phyloP scores from a whole-genome alignment of 2,329 filamentous ascomycete genomes.

The Xylariaceae sp. region DNA sequence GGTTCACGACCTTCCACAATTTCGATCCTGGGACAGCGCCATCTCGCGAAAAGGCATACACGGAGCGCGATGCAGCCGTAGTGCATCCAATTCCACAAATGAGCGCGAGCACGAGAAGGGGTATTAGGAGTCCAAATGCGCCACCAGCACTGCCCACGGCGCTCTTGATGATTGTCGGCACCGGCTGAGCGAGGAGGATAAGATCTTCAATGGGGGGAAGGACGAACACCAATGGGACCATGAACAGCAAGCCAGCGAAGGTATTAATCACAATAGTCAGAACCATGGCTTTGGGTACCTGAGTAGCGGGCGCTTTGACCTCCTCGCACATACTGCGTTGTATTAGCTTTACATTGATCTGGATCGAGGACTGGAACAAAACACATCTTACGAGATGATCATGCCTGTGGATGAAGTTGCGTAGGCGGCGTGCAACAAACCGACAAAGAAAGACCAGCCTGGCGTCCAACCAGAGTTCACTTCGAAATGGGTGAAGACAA shows the following conservation, averaged over 20 bases:
- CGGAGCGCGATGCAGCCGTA: slow-evolving; percentile 63
- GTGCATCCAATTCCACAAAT: slow-evolving; percentile 68
- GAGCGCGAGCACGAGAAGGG: slow-evolving; percentile 61
- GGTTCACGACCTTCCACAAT: slow-evolving; percentile 59
- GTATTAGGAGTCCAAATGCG: slow-evolving; percentile 59
- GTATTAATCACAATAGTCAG: slow-evolving; percentile 64
- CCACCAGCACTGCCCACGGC: slow-evolving; percentile 59
- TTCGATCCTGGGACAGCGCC: slow-evolving; percentile 63
- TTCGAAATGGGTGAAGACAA: slow-evolving; percentile 67
- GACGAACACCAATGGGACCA: slow-evolving; percentile 67
- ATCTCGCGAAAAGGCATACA: slow-evolving; percentile 68
- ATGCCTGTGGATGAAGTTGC: slow-evolving; percentile 74
- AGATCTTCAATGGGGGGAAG: slow-evolving; percentile 59
- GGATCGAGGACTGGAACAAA: background rate
- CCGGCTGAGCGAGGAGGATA: slow-evolving; percentile 54
- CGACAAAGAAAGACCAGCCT: slow-evolving; percentile 71
- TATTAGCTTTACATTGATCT: no score
- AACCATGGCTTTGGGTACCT: slow-evolving; percentile 72
- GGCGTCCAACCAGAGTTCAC: slow-evolving; percentile 63
- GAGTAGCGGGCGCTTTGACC: slow-evolving; percentile 59
- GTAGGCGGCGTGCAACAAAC: slow-evolving; percentile 68
- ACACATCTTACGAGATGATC: slow-evolving; percentile 64
- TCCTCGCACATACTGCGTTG: slow-evolving; percentile 66
- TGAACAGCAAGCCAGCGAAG: slow-evolving; percentile 61
- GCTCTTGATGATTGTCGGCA: slow-evolving; percentile 59